phyloP scores from a whole-genome alignment of 805 yeast species.

The Zygotorulaspora danielsina region DNA sequence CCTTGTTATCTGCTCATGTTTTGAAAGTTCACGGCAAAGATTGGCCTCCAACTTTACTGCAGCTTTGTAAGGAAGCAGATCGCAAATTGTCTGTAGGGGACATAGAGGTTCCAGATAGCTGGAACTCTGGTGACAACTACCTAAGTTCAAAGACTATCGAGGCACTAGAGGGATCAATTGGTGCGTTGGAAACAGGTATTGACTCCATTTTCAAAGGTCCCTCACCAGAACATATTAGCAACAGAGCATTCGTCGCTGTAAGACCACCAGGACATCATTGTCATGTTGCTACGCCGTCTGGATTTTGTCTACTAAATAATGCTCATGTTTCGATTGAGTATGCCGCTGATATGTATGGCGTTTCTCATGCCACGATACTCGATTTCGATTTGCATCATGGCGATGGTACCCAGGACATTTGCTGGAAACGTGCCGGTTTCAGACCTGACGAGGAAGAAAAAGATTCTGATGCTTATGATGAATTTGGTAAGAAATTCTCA shows the following conservation, averaged over 20 bases:
- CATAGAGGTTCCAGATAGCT: conserved; percentile 71
- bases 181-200: conserved; percentile 67
- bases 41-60: conserved; percentile 60
- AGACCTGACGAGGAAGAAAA: conserved; percentile 33
- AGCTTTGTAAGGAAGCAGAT: conserved; percentile 57
- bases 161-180: conserved; percentile 74
- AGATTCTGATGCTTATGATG: conserved; percentile 40
- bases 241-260: conserved; percentile 59
- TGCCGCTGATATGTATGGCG: conserved; percentile 55
- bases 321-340: conserved; percentile 79
- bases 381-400: conserved; percentile 88
- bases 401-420: conserved; percentile 82
- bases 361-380: conserved; percentile 75
- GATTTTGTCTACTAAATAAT: conserved; percentile 76
- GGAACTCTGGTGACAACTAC: conserved; percentile 84
- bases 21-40: conserved; percentile 64
- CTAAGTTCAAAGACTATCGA: conserved; percentile 58
- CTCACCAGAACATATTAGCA: conserved; percentile 35
- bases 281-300: conserved; percentile 78
- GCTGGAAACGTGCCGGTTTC: conserved; percentile 64
- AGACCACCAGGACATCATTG: conserved; percentile 89
- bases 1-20: conserved; percentile 57
- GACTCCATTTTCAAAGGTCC: conserved; percentile 46
- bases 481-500: conserved; percentile 42
- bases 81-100: conserved; percentile 48